These are phyloP conservation scores for Corylus americana DNA, from an alignment of 306 rosid genomes.

Conservation along the genomic window DNA sequence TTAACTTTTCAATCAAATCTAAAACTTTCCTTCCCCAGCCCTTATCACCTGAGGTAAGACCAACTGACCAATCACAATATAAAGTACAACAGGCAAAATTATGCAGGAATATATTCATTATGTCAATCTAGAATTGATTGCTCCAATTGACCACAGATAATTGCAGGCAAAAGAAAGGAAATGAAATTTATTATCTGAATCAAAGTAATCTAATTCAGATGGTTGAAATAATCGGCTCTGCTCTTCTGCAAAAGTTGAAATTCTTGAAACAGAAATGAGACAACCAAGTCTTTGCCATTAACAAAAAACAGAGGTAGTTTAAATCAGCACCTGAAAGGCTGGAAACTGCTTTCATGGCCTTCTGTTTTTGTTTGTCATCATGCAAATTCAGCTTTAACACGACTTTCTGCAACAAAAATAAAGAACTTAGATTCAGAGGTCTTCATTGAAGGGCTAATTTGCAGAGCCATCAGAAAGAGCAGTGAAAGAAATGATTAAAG, in stretches of 20 bases:
- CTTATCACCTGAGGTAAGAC: too few relatives aligned
- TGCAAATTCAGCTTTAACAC: constrained; percentile 74
- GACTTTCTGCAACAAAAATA: constrained; percentile 54
- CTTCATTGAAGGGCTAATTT: background rate
- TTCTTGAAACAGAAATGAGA: background rate
- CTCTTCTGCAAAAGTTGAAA: background rate
- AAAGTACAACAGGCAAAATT: too few relatives aligned
- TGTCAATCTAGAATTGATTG: too few relatives aligned
- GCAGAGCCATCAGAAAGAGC: background rate
- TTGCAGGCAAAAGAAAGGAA: background rate
- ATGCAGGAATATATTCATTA: too few relatives aligned
- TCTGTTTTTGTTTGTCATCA: constrained; percentile 69
- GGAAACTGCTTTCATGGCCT: constrained; percentile 73
- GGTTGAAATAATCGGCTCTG: background rate
- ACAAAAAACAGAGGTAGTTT: background rate
- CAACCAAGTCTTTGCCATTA: background rate
- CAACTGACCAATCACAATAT: too few relatives aligned
- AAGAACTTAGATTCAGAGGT: background rate
- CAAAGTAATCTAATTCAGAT: background rate
- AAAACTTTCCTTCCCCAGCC: background rate
- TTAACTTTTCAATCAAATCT: background rate
- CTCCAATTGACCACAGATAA: background rate
- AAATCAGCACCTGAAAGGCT: constrained; percentile 47
- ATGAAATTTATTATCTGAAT: background rate
- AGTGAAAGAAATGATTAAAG: background rate